A percentile compares a stretch with the other conserved stretches of the same genome.
These are phyloP conservation scores for Periconia macrospinosa DNA, from an alignment of 2,329 filamentous ascomycete genomes.

Conservation along the genomic window DNA sequence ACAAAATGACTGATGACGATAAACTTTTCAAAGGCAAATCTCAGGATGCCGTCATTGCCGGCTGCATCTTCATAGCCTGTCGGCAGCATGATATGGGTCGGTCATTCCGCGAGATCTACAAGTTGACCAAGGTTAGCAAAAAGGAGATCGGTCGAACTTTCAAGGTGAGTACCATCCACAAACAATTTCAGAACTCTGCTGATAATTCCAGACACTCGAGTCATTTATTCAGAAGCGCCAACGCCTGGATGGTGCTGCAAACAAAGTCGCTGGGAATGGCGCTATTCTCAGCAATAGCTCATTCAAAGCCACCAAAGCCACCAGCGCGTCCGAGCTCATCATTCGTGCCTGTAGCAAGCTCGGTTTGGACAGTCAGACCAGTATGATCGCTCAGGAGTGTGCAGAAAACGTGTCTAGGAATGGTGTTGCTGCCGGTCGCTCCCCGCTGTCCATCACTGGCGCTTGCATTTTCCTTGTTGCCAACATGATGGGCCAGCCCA, in stretches of 20 bases:
- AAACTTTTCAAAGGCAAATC: conserved; percentile 95
- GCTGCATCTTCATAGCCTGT: conserved; percentile 96
- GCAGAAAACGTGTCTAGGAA: conserved; percentile 76
- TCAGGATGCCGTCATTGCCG: conserved; percentile 89
- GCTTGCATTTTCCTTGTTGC: conserved; percentile 97
- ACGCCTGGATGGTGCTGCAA: conserved; percentile 23
- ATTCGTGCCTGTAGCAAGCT: conserved; percentile 87
- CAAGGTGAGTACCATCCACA: conserved; percentile 56
- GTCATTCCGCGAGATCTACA: conserved; percentile 92
- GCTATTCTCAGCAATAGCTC: conserved; percentile 54
- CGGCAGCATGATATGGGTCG: conserved; percentile 84
- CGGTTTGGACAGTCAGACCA: conserved; percentile 71
- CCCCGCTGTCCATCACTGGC: conserved; percentile 88
- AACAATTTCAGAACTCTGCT: not conserved
- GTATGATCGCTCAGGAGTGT: conserved; percentile 77
- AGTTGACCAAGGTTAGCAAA: conserved; percentile 89
- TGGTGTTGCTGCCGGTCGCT: conserved; percentile 85
- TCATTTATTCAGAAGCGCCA: conserved; percentile 75
- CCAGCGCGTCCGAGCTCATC: conserved; percentile 81
- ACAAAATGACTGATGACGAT: conserved; percentile 90
- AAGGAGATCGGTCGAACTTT: conserved; percentile 97
- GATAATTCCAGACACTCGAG: conserved; percentile 62
- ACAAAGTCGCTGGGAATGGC: conserved; percentile 37
- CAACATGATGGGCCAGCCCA: conserved; percentile 77
- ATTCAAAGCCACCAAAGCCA: conserved; percentile 75